These are phyloP conservation scores for Citrus sp. DNA, from an alignment of 345 rosid species.

Conservation along the genomic window DNA sequence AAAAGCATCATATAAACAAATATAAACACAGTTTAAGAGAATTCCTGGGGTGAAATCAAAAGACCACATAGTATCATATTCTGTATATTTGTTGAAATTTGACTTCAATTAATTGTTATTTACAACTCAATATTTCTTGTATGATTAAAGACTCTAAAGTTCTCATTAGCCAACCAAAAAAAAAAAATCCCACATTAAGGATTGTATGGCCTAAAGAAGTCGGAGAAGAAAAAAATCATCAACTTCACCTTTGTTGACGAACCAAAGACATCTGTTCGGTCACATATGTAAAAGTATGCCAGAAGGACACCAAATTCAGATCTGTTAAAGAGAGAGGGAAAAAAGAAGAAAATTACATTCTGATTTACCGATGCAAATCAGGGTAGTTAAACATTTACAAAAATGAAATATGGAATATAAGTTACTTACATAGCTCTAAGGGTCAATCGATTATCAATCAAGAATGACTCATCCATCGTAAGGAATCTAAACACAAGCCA, in stretches of 20 bases:
- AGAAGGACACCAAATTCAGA: constrained; percentile 69
- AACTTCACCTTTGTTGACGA: constrained; percentile 71
- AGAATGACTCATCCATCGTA: constrained; percentile 80
- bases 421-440: constrained; percentile 85
- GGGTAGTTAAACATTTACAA: background rate
- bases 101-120: background rate
- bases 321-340: constrained; percentile 35
- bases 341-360: background rate
- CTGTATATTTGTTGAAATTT: background rate
- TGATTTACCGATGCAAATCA: background rate
- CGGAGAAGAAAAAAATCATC: background rate
- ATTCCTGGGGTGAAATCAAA: background rate
- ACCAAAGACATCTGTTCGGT: constrained; percentile 79
- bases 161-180: background rate
- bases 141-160: background rate
- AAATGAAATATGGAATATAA: background rate
- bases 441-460: constrained; percentile 72
- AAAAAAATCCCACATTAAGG: background rate
- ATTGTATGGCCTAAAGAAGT: background rate
- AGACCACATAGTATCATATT: background rate
- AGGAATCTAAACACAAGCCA: constrained; percentile 51
- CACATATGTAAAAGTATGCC: constrained; percentile 74
- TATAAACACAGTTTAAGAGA: background rate
- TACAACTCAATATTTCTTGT: background rate
- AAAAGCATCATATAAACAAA: background rate